These are phyloP conservation scores for Fusarium marasasianum DNA, from an alignment of 2,329 filamentous ascomycete genomes.

Conservation along the genomic window DNA sequence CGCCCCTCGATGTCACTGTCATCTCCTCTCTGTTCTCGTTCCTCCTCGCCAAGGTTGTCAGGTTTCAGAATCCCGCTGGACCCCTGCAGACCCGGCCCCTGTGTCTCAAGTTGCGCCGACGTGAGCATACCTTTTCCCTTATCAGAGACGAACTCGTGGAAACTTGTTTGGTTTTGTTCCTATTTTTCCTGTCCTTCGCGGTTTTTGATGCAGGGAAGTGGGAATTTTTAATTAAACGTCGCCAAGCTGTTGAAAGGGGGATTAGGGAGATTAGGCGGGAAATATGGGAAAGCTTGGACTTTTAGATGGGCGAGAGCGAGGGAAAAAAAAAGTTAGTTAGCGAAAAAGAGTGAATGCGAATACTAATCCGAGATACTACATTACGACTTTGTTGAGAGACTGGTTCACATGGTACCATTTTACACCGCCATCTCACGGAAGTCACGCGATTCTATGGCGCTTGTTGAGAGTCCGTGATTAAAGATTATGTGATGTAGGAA, in stretches of 20 bases:
- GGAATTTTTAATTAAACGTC: neutral
- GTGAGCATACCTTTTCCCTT: slow-evolving; percentile 23
- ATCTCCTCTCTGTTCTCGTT: slow-evolving; percentile 7
- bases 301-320: neutral
- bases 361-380: neutral
- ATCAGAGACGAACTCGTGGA: neutral
- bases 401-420: slow-evolving; percentile 9
- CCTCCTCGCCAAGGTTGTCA: slow-evolving; percentile 18
- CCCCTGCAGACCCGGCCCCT: slow-evolving; percentile 21
- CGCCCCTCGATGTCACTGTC: slow-evolving; percentile 20
- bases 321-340: neutral
- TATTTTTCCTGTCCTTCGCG: neutral
- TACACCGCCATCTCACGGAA: slow-evolving; percentile 5
- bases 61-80: slow-evolving; percentile 12
- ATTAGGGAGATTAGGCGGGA: slow-evolving; percentile 11
- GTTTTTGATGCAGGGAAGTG: neutral
- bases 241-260: slow-evolving; percentile 4
- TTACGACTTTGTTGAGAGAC: neutral
- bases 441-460: slow-evolving; percentile 12
- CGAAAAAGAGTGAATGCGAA: neutral
- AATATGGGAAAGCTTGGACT: neutral
- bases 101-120: slow-evolving; percentile 37
- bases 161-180: neutral
- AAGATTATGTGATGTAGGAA: neutral
- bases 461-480: neutral